phyloP scores from a whole-genome alignment of 345 rosid species.

The Eucalyptus curtisii region DNA sequence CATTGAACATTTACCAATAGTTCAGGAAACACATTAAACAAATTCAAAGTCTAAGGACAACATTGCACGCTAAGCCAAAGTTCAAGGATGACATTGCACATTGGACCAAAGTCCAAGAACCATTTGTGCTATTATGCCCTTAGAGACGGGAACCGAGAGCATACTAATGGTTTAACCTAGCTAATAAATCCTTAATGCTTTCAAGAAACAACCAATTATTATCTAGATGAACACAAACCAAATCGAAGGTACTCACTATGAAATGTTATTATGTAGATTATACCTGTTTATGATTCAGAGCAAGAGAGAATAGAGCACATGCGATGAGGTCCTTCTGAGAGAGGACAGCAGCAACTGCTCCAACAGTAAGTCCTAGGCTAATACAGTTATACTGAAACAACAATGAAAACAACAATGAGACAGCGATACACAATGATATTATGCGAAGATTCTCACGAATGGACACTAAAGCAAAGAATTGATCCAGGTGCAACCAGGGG shows the following conservation, averaged over 20 bases:
- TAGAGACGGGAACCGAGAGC: neutral
- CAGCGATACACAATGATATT: neutral
- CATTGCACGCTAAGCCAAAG: neutral
- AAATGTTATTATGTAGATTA: neutral
- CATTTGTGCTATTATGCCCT: neutral
- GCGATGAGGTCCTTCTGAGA: slow-evolving; percentile 49
- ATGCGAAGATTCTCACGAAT: neutral
- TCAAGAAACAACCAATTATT: neutral
- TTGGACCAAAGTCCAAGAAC: neutral
- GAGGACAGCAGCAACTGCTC: slow-evolving; percentile 75
- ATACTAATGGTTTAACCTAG: neutral
- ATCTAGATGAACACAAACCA: neutral
- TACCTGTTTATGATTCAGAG: slow-evolving; percentile 97
- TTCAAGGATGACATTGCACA: neutral
- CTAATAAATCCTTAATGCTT: neutral
- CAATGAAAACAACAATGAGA: slow-evolving; percentile 4
- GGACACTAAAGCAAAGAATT: neutral
- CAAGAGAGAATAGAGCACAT: slow-evolving; percentile 58
- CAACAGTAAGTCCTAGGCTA: slow-evolving; percentile 80
- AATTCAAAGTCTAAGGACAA: neutral
- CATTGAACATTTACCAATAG: neutral
- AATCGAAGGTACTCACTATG: neutral
- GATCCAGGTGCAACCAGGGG: neutral
- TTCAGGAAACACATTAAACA: neutral
- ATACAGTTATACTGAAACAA: slow-evolving; percentile 79